Evolutionary conservation across 108 stramenopile species (phyloP).

Genomic region (Cyclotella atomus): DNA sequence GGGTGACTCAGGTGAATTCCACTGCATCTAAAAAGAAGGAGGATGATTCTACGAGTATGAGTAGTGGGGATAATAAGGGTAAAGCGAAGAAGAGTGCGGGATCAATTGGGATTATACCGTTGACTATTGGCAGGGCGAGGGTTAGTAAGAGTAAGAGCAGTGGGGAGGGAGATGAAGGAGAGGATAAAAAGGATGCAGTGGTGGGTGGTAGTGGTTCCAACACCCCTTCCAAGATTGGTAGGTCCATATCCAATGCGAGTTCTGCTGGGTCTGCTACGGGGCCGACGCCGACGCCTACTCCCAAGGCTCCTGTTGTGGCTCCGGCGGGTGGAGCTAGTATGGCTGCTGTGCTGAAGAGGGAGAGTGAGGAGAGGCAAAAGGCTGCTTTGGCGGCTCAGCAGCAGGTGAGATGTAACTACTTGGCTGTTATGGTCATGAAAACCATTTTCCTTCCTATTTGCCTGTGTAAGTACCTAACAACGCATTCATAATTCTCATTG

Average conservation of each 20-base stretch:
- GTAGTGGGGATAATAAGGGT: slow-evolving; percentile 49
- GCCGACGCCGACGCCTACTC: slow-evolving; percentile 52
- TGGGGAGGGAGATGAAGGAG: background rate
- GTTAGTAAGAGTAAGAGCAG: slow-evolving; percentile 30
- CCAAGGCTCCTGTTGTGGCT: slow-evolving; percentile 54
- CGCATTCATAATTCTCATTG: slow-evolving; percentile 1
- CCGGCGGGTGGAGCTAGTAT: slow-evolving; percentile 71
- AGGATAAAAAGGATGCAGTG: slow-evolving; percentile 8
- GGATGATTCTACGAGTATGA: slow-evolving; percentile 55
- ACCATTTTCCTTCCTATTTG: too few species aligned
- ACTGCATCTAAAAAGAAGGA: slow-evolving; percentile 60
- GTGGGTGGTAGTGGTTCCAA: slow-evolving; percentile 13
- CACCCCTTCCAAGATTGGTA: slow-evolving; percentile 53
- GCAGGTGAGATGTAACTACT: slow-evolving; percentile 32
- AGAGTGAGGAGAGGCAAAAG: slow-evolving; percentile 87
- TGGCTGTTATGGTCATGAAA: too few species aligned
- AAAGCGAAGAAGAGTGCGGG: slow-evolving; percentile 57
- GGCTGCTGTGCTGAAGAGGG: slow-evolving; percentile 90
- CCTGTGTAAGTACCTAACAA: too few species aligned
- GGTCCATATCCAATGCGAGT: slow-evolving; percentile 30
- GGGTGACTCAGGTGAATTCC: slow-evolving; percentile 65
- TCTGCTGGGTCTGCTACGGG: slow-evolving; percentile 46
- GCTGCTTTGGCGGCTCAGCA: slow-evolving; percentile 63
- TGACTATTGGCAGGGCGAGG: slow-evolving; percentile 91
- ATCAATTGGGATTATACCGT: slow-evolving; percentile 70